Evolutionary conservation across 495 filamentous ascomycete genomes (phyloP), one percentile per base, ranked within the genome.

Genomic region (Sphaerosporella brunnea): DNA sequence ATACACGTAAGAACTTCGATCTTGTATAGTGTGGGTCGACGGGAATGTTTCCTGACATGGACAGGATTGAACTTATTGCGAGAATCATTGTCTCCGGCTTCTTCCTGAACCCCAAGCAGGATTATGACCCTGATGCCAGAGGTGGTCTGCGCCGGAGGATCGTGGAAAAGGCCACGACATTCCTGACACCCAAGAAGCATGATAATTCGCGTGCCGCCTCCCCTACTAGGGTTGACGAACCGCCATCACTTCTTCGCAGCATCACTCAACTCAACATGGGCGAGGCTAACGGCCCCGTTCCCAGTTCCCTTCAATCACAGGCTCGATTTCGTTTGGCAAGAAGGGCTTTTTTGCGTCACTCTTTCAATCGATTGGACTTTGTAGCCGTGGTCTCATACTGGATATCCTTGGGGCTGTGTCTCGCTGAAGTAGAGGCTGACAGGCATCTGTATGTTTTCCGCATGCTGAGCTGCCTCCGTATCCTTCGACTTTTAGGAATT

Each of bases 381-480:
- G 66, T 99, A 26, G 92, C 90, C 3, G 79, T 99, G n/a, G 70
- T 88, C n/a, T 79, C 87, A 4, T 96, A 82, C 63, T 99, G 90
- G 90, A 77, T 93, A 37, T 76, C 83, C 0, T 87, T 94, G 53
- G 62, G 75, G 26, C 69, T 97, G 41, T 70, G 75, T 19, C 52
- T 84, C 16, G 69, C 69, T 16, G 78, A 75, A 7, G 55, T 86
- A 16, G 84, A 95, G 55, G 65, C 64, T 43, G 49, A 65, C 8
- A 68, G 71, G 30, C 82, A 90, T 55, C 60, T 93, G 8, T 93
- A 85, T 58, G 74, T 99, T 21, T 99, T 99, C 61, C 74, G 80
- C 28, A 97, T 97, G 90, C 69, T 97, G 45, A 93, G 85, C 53
- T 93, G 84, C 67, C 68, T 96, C 51, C 80, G 90, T 35, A 90